phyloP scores from a whole-genome alignment of 2,329 filamentous ascomycete species.

The Apiospora rasikravindrae region DNA sequence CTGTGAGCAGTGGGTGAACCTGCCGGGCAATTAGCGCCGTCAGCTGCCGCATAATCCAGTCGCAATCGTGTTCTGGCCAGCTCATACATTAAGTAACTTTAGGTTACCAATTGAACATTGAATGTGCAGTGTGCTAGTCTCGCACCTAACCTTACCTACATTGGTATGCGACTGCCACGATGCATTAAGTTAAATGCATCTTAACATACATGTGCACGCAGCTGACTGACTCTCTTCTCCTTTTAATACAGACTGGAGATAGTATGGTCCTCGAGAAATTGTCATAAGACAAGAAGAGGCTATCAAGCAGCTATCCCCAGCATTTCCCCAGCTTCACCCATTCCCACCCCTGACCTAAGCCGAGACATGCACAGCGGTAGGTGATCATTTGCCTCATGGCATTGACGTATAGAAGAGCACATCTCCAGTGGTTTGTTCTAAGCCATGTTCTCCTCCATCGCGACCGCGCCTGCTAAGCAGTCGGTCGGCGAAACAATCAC shows the following conservation, averaged over 20 bases:
- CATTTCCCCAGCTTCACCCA: not conserved
- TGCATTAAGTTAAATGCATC: not conserved
- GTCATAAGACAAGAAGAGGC: not conserved
- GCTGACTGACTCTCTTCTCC: not conserved
- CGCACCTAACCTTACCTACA: not conserved
- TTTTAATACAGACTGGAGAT: not conserved
- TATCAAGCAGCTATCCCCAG: not conserved
- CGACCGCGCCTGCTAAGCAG: slow-evolving; percentile 86
- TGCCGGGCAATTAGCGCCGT: not conserved
- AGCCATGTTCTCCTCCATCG: slow-evolving; percentile 65
- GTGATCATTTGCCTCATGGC: slow-evolving; percentile 38
- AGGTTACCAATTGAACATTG: not conserved
- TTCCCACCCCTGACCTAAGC: not conserved
- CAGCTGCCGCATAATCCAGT: too few relatives aligned
- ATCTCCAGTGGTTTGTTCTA: slow-evolving; percentile 24
- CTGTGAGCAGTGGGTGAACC: not conserved
- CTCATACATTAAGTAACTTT: not conserved
- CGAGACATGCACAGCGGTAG: slow-evolving; percentile 32
- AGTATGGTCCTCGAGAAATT: not conserved
- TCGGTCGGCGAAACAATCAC: slow-evolving; percentile 94
- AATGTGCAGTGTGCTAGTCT: not conserved
- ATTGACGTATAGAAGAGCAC: slow-evolving; percentile 25
- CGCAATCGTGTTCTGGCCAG: not conserved
- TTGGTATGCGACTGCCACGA: not conserved
- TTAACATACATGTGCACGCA: not conserved